These are phyloP conservation scores for Tylopilus orsonianus DNA, from an alignment of 1,284 basidiomycete genomes.

Conservation along the genomic window DNA sequence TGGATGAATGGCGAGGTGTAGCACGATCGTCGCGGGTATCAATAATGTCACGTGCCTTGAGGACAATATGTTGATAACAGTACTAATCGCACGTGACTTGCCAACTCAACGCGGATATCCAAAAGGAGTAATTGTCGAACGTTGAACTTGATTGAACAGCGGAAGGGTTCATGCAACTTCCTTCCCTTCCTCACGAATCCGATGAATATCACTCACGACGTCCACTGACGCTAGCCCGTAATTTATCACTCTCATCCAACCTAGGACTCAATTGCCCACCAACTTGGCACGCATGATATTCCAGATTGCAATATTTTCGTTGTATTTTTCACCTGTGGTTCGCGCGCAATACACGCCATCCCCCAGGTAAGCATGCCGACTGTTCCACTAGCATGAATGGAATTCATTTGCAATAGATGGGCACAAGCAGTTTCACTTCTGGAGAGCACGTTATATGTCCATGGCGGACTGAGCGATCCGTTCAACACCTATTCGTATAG, in stretches of 20 bases:
- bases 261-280: neutral
- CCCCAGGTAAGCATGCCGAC: conserved; percentile 20
- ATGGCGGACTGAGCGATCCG: conserved; percentile 77
- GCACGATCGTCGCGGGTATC: too few relatives aligned
- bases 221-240: conserved; percentile 7
- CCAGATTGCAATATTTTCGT: conserved; percentile 4
- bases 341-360: conserved; percentile 28
- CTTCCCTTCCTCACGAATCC: conserved; percentile 7
- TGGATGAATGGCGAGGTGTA: too few relatives aligned
- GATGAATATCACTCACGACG: conserved; percentile 21
- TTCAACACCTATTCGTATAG: conserved; percentile 69
- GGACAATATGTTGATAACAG: neutral
- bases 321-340: conserved; percentile 17
- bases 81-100: neutral
- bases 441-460: conserved; percentile 63
- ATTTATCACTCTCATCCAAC: conserved; percentile 13
- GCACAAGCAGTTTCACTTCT: conserved; percentile 70
- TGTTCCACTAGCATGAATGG: neutral
- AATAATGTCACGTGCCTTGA: neutral
- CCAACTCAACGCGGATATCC: conserved; percentile 5
- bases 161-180: neutral
- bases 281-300: conserved; percentile 7
- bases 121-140: conserved; percentile 7
- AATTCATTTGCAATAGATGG: conserved; percentile 59
- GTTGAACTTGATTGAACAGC: conserved; percentile 8